These are phyloP conservation scores for Rhodotorula taiwanensis DNA, from an alignment of 768 basidiomycete species.

Conservation along the genomic window DNA sequence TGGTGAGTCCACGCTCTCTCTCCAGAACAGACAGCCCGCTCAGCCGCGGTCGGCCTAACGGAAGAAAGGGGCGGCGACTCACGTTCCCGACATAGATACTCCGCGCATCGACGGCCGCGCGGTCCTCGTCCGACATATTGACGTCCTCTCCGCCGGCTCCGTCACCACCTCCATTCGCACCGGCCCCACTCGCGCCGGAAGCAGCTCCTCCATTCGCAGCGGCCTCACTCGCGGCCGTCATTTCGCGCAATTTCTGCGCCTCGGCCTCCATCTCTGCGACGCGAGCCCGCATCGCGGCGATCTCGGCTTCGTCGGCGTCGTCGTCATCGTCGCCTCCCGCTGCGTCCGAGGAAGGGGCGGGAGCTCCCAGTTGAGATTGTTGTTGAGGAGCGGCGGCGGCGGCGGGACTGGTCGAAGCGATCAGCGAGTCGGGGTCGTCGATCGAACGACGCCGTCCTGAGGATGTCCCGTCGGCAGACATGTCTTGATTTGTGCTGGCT, in stretches of 20 bases:
- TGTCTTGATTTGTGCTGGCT: too few species aligned
- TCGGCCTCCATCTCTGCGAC: slow-evolving; percentile 90
- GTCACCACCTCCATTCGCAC: neutral
- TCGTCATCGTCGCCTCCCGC: slow-evolving; percentile 4
- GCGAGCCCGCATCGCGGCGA: slow-evolving; percentile 79
- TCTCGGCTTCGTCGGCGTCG: slow-evolving; percentile 54
- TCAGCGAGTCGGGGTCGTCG: slow-evolving; percentile 17
- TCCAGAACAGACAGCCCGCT: too few species aligned
- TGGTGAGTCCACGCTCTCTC: too few species aligned
- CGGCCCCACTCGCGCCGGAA: slow-evolving; percentile 46
- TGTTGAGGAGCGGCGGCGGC: too few species aligned
- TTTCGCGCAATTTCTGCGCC: slow-evolving; percentile 75
- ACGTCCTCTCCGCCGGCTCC: slow-evolving; percentile 59
- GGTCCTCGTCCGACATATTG: slow-evolving; percentile 80
- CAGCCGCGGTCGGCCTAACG: too few species aligned
- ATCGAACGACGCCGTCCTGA: slow-evolving; percentile 16
- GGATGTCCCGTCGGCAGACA: slow-evolving; percentile 6
- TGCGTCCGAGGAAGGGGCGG: slow-evolving; percentile 2
- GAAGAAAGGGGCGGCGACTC: slow-evolving; percentile 45
- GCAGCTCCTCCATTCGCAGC: slow-evolving; percentile 2
- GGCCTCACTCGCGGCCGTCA: slow-evolving; percentile 54
- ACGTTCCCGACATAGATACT: slow-evolving; percentile 97
- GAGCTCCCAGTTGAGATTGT: too few species aligned
- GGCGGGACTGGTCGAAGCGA: too few species aligned
- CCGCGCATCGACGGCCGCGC: slow-evolving; percentile 67